phyloP scores from a whole-genome alignment of 352 stramenopile genomes.

The Globisporangium polare region DNA sequence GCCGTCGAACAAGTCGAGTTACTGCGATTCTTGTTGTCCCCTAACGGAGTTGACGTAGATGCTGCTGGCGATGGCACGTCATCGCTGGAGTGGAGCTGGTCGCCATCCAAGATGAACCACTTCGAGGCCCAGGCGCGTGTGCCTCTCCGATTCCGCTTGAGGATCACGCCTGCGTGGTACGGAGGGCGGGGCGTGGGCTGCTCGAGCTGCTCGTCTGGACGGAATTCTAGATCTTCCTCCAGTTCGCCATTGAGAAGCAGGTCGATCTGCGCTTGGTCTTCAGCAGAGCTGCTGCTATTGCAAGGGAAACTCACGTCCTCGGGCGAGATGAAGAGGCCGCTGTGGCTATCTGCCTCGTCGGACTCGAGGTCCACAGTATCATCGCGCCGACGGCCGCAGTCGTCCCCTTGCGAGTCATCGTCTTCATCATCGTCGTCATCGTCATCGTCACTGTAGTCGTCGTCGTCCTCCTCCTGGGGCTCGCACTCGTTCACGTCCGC shows the following conservation, averaged over 20 bases:
- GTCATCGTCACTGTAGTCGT: conserved; percentile 44
- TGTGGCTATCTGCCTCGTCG: conserved; percentile 30
- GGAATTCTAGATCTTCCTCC: conserved; percentile 23
- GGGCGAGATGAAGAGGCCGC: conserved; percentile 18
- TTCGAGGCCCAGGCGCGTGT: conserved; percentile 71
- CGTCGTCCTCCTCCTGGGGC: conserved; percentile 48
- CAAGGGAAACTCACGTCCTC: conserved; percentile 31
- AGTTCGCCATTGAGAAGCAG: conserved; percentile 15
- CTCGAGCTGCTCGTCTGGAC: conserved; percentile 15
- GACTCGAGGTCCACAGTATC: conserved; percentile 40
- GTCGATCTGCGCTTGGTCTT: conserved; percentile 14
- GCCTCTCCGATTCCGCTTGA: conserved; percentile 73
- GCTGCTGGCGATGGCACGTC: conserved; percentile 15
- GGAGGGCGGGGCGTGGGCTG: conserved; percentile 37
- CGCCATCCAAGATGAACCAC: conserved; percentile 63
- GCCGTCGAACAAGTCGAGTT: not conserved
- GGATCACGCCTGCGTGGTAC: conserved; percentile 49
- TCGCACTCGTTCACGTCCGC: conserved; percentile 36
- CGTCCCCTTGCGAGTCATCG: conserved; percentile 27
- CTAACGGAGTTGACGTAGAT: conserved; percentile 20
- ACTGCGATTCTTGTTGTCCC: conserved; percentile 7
- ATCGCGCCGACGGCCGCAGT: conserved; percentile 22
- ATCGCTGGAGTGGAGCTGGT: conserved; percentile 73
- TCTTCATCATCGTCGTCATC: conserved; percentile 57
- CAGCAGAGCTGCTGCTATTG: not conserved